Conservation (phyloP, 2,329 filamentous ascomycete genomes). For the Colletotrichum eremochloae region DNA sequence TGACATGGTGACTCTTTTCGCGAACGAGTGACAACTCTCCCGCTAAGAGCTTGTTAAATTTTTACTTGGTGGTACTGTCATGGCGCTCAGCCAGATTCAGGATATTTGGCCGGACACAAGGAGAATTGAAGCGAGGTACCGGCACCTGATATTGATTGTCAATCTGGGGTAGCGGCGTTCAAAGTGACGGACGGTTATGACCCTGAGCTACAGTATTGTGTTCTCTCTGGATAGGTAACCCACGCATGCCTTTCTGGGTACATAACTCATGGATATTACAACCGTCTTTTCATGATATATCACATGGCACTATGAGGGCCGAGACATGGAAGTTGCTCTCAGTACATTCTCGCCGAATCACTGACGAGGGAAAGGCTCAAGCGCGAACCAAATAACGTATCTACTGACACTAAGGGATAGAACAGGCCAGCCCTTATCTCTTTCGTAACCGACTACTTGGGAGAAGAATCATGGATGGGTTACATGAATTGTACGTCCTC, state of each 20-base stretch:
- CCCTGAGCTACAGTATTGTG: background rate
- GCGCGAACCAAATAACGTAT: too few species aligned
- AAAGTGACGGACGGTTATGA: conserved; percentile 4
- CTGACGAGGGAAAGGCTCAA: background rate
- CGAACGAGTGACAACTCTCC: background rate
- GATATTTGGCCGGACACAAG: conserved; percentile 23
- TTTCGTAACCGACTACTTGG: background rate
- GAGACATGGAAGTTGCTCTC: background rate
- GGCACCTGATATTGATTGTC: background rate
- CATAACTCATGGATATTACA: background rate
- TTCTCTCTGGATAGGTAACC: background rate
- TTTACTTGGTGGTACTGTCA: conserved; percentile 3
- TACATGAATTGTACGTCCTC: too few species aligned
- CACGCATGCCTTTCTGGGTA: too few species aligned
- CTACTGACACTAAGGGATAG: too few species aligned
- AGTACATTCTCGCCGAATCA: background rate
- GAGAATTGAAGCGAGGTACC: conserved; percentile 14
- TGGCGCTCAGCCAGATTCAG: conserved; percentile 2
- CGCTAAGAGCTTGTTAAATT: background rate
- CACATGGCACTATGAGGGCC: background rate
- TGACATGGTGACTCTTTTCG: too few species aligned
- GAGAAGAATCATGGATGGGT: background rate
- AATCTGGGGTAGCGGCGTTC: conserved; percentile 22
- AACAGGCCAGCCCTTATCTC: background rate
- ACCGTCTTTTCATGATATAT: background rate